These are phyloP conservation scores for Alternaria panax DNA, from an alignment of 2,329 filamentous ascomycete genomes.

Conservation along the genomic window DNA sequence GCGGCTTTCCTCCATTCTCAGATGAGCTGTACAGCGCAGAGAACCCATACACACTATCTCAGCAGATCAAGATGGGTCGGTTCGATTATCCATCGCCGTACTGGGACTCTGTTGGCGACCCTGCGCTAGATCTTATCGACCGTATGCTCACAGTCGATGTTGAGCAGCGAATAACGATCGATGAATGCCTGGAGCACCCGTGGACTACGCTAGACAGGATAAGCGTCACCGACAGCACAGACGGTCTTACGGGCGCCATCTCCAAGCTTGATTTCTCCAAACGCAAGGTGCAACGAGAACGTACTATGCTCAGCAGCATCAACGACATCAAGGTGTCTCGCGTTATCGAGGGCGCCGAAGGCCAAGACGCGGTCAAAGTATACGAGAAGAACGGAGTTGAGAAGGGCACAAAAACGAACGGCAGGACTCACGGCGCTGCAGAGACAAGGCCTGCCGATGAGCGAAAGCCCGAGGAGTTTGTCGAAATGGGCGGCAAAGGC, in stretches of 20 bases:
- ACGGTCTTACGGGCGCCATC: constrained; percentile 88
- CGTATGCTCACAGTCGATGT: constrained; percentile 91
- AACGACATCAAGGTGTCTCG: constrained; percentile 74
- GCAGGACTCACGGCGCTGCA: constrained; percentile 31
- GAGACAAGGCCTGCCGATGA: constrained; percentile 73
- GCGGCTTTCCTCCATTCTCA: constrained; percentile 95
- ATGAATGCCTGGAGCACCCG: constrained; percentile 88
- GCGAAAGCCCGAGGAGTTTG: constrained; percentile 77
- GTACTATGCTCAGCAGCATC: constrained; percentile 82
- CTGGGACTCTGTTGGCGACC: constrained; percentile 88
- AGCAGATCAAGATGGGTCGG: constrained; percentile 86
- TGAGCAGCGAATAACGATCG: constrained; percentile 82
- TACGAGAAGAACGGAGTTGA: constrained; percentile 49
- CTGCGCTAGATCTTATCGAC: constrained; percentile 91
- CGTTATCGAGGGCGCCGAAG: constrained; percentile 63
- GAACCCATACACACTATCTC: constrained; percentile 84
- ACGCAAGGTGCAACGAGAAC: constrained; percentile 79
- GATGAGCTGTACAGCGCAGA: constrained; percentile 85
- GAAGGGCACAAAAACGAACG: constrained; percentile 29
- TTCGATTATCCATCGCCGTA: constrained; percentile 98
- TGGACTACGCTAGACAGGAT: constrained; percentile 72
- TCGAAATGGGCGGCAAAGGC: constrained; percentile 83
- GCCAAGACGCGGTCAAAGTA: constrained; percentile 55
- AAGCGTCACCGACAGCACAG: constrained; percentile 82
- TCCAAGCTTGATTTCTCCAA: constrained; percentile 82